Percentiles rank a stretch among this genome's conserved stretches.
phyloP scores from a whole-genome alignment of 768 basidiomycete species.

The Zangia roseola region DNA sequence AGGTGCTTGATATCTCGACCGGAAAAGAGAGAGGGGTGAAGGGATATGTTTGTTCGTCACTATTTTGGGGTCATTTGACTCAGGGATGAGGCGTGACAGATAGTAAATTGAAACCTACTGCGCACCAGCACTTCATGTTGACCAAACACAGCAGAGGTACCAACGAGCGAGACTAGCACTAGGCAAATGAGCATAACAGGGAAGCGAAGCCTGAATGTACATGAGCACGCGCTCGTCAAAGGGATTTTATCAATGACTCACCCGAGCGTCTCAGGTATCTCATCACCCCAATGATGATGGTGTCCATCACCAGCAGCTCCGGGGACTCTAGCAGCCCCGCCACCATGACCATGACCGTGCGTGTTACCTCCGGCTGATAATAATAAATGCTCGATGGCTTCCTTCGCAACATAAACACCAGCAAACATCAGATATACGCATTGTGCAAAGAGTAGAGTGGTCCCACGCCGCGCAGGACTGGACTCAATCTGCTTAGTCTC shows the following conservation, averaged over 20 bases:
- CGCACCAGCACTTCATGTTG: conserved; percentile 66
- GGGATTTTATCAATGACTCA: conserved; percentile 24
- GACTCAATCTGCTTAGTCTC: background rate
- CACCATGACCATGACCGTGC: conserved; percentile 60
- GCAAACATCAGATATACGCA: conserved; percentile 93
- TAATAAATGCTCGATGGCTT: conserved; percentile 90
- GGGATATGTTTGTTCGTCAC: conserved; percentile 67
- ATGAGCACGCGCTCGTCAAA: background rate
- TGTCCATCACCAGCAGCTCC: conserved; percentile 37
- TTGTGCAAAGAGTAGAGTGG: conserved; percentile 81
- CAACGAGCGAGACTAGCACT: conserved; percentile 55
- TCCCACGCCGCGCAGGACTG: conserved; percentile 67
- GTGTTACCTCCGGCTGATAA: conserved; percentile 80
- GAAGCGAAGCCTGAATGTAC: conserved; percentile 55
- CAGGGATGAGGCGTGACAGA: background rate
- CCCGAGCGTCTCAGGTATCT: conserved; percentile 40
- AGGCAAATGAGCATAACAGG: conserved; percentile 56
- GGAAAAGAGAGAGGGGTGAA: conserved; percentile 47
- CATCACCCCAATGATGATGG: conserved; percentile 71
- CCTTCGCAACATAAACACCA: conserved; percentile 94
- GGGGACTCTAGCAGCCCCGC: conserved; percentile 41
- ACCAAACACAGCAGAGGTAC: conserved; percentile 55
- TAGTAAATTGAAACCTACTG: conserved; percentile 42
- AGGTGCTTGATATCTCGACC: conserved; percentile 16
- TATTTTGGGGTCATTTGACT: conserved; percentile 22